Percentiles rank a stretch among this genome's conserved stretches.
Conservation (phyloP, 1,139 yeast species). For the Pichia sp. region DNA sequence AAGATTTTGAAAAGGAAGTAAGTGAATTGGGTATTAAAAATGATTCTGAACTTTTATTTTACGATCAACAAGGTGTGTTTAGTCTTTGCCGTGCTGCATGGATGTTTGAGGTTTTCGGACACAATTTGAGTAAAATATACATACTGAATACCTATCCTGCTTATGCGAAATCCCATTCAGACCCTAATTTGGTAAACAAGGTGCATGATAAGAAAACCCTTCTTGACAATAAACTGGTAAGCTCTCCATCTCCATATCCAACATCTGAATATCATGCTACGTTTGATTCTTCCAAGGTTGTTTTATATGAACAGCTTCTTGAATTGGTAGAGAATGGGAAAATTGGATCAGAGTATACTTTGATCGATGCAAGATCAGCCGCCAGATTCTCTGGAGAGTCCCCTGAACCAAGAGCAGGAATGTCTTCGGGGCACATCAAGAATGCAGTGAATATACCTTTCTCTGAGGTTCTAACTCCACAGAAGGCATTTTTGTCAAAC, state of each 20-base stretch:
- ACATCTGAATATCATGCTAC: constrained; percentile 38
- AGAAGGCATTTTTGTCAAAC: constrained; percentile 47
- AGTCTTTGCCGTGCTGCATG: constrained; percentile 90
- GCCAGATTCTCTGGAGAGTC: constrained; percentile 72
- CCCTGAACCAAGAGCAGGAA: constrained; percentile 86
- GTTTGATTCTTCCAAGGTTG: constrained; percentile 46
- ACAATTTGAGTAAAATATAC: constrained; percentile 49
- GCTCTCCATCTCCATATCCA: constrained; percentile 25
- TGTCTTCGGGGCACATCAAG: constrained; percentile 86
- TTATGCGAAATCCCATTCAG: constrained; percentile 37
- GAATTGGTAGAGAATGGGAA: constrained; percentile 49
- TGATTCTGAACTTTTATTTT: constrained; percentile 67
- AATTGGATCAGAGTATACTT: constrained; percentile 45
- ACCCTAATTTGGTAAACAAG: constrained; percentile 29
- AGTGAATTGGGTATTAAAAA: constrained; percentile 43
- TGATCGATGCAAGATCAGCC: constrained; percentile 80
- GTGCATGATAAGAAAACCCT: constrained; percentile 27
- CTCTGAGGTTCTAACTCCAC: constrained; percentile 48
- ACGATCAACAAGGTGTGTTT: constrained; percentile 80
- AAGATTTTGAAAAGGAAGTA: constrained; percentile 51
- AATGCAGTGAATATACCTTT: constrained; percentile 79
- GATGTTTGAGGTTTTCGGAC: constrained; percentile 80
- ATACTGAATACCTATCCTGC: constrained; percentile 64
- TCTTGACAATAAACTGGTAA: constrained; percentile 25
- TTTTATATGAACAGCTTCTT: constrained; percentile 60